Base-by-base conservation (phyloP, 2,329 filamentous ascomycete species). In the Beauveria medogensis region DNA sequence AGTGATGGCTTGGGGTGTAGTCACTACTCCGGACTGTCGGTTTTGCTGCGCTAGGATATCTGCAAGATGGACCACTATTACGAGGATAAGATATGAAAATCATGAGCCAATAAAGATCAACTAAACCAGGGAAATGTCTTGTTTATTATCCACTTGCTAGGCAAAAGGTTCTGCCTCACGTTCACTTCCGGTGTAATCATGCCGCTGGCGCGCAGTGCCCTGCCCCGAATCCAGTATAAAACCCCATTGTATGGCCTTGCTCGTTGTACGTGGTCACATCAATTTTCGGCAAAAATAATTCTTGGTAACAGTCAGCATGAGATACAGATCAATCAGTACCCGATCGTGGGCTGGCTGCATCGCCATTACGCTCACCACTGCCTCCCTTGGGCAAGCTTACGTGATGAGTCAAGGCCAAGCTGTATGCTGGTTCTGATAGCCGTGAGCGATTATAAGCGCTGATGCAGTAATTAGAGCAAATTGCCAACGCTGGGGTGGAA, bases 401-500 rank as follows among this genome's bases (percentile, higher is more conserved):
- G 26, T 28, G 30, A 26, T 30, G 22, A 20, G 46, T 10, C 34
- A 52, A 28, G 47, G 47, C 55, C 46, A 14, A 37, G 55, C 55
- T 24, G 55, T 57, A 48, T 26, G 55, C 30, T 2, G 7, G n/a
- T n/a, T 16, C 12, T 10, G 5, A 40, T 20, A 10, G 3, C n/a
- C 9, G 3, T 10, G 9, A 30, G 4, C 12, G 22, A n/a, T 7
- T 1, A 1, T 10, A 3, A n/a, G 8, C 10, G 44, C 55, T 43
- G 18, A 51, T 14, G 4, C 3, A 48, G 4, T 8, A 7, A 28
- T 1, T n/a, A 62, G 60, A 55, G 60, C 14, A 62, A 50, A 58
- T 30, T 58, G 18, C 76, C 77, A 0, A 74, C 75, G 3, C 66
- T 79, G 55, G 79, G 78, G 4, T 82, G 77, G 75, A 81, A 79